Evolutionary conservation across 1,284 basidiomycete genomes (phyloP).

Genomic region (Sparassis latifolia): DNA sequence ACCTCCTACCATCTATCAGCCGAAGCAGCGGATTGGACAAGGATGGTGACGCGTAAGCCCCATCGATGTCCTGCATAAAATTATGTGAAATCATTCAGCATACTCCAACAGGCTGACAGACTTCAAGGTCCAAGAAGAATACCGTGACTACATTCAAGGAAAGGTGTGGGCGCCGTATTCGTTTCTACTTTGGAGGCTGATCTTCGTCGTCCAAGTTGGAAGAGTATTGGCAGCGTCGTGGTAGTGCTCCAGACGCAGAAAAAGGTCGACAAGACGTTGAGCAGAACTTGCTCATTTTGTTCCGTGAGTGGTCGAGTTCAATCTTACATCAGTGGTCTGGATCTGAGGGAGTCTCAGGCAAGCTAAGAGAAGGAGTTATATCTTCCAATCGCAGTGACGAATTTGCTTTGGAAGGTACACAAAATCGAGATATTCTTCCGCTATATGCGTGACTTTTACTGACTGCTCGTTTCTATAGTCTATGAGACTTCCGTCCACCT

Average conservation of each 20-base stretch:
- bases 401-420: constrained; percentile 57
- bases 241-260: constrained; percentile 25
- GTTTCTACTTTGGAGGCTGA: neutral
- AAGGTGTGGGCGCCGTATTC: too few species aligned
- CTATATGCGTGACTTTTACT: neutral
- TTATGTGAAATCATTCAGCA: neutral
- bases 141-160: constrained; percentile 50
- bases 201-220: constrained; percentile 32
- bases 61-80: neutral
- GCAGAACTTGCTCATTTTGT: constrained; percentile 61
- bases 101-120: constrained; percentile 49
- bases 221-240: constrained; percentile 32
- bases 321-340: neutral
- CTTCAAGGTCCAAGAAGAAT: constrained; percentile 52
- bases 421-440: too few species aligned
- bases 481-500: constrained; percentile 69
- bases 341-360: constrained; percentile 54
- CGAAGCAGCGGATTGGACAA: constrained; percentile 65
- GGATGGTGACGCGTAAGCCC: constrained; percentile 67
- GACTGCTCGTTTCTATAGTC: constrained; percentile 31
- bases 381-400: constrained; percentile 48
- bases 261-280: constrained; percentile 44
- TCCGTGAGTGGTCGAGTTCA: constrained; percentile 39
- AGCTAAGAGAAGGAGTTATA: constrained; percentile 61
- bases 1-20: constrained; percentile 61